These are phyloP conservation scores for Paramecium primaurelia DNA, from an alignment of 73 alveolate genomes.

Conservation along the genomic window DNA sequence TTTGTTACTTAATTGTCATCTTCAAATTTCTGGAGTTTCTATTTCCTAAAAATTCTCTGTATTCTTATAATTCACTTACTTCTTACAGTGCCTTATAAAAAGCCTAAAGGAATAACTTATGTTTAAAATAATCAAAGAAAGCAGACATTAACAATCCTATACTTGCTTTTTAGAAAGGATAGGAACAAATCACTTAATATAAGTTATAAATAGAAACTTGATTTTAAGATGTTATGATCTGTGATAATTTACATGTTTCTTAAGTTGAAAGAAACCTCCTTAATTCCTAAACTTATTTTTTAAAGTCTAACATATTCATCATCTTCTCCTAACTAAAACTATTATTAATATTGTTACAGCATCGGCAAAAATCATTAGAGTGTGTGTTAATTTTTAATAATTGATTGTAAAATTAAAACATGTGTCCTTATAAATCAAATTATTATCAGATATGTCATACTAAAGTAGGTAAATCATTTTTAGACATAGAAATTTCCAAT, in stretches of 20 bases:
- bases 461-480: background rate
- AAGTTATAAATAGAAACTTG: background rate
- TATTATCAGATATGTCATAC: background rate
- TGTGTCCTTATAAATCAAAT: background rate
- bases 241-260: background rate
- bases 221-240: background rate
- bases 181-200: background rate
- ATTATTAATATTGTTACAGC: background rate
- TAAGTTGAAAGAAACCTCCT: background rate
- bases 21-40: background rate
- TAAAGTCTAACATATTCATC: background rate
- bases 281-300: background rate
- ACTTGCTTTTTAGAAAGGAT: slow-evolving; percentile 2
- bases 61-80: background rate
- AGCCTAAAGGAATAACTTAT: background rate
- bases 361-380: background rate
- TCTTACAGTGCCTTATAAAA: background rate
- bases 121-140: background rate
- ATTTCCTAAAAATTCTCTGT: background rate
- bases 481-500: background rate
- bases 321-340: background rate
- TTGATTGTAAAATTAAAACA: background rate
- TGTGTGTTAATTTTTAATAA: background rate
- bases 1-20: background rate
- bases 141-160: background rate